These are phyloP conservation scores for Pleurotus pulmonarius DNA, from an alignment of 768 basidiomycete genomes.

Conservation along the genomic window DNA sequence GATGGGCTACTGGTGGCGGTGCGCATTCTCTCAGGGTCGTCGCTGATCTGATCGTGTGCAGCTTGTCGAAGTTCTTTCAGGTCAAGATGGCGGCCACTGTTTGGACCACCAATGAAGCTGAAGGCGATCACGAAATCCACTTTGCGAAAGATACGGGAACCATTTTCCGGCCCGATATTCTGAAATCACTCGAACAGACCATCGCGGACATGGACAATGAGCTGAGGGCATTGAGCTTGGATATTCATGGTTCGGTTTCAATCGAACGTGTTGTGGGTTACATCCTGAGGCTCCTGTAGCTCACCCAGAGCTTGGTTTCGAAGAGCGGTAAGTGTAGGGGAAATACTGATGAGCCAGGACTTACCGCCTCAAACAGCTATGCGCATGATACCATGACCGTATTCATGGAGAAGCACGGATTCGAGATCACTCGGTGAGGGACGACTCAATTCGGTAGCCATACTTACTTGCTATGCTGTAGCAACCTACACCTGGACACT, in stretches of 20 bases:
- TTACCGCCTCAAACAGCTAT: slow-evolving; percentile 35
- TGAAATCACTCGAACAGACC: slow-evolving; percentile 53
- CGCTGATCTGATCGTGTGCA: too few relatives aligned
- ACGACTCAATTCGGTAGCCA: neutral
- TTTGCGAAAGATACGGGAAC: slow-evolving; percentile 18
- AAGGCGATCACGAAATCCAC: neutral
- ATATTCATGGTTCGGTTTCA: slow-evolving; percentile 58
- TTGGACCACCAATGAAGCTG: neutral
- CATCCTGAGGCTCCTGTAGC: slow-evolving; percentile 28
- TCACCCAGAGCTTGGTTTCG: slow-evolving; percentile 64
- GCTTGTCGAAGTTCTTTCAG: too few relatives aligned
- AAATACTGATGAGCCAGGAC: neutral
- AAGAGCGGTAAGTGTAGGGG: slow-evolving; percentile 54
- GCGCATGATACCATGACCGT: slow-evolving; percentile 68
- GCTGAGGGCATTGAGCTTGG: slow-evolving; percentile 58
- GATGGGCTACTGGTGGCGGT: too few relatives aligned
- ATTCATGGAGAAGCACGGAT: slow-evolving; percentile 66
- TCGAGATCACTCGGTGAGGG: slow-evolving; percentile 45
- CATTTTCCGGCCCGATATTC: slow-evolving; percentile 54
- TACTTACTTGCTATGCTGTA: neutral
- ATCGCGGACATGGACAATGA: slow-evolving; percentile 52
- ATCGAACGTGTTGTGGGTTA: neutral
- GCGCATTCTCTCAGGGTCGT: too few relatives aligned
- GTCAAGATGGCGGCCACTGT: too few relatives aligned
- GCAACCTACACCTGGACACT: slow-evolving; percentile 60